Conservation (phyloP, 139 green algal species). For the Tetraselmis striata region DNA sequence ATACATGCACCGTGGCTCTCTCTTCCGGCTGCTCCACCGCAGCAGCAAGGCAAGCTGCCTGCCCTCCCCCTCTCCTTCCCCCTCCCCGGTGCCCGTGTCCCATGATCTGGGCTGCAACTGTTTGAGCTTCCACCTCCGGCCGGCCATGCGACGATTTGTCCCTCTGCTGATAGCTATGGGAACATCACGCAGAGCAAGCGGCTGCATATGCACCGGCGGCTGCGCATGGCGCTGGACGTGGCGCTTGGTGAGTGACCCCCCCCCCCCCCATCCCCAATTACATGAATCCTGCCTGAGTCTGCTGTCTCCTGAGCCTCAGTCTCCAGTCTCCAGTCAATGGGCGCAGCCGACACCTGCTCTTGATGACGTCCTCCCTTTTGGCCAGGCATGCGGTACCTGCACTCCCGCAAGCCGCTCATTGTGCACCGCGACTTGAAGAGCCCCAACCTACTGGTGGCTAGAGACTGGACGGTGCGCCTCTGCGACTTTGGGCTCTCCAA, state of each 20-base stretch:
- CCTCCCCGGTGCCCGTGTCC: neutral
- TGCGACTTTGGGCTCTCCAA: constrained; percentile 83
- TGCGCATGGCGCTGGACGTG: constrained; percentile 79
- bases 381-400: constrained; percentile 78
- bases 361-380: too few relatives aligned
- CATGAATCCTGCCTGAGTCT: neutral
- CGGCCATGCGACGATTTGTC: too few relatives aligned
- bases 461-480: constrained; percentile 68
- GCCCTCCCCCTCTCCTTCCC: neutral
- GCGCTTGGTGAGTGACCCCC: constrained; percentile 17
- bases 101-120: too few relatives aligned
- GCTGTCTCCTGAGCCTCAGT: neutral
- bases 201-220: constrained; percentile 23
- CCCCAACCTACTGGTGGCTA: constrained; percentile 70
- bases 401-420: constrained; percentile 66
- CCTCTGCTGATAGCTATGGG: too few relatives aligned
- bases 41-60: constrained; percentile 14
- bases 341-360: too few relatives aligned
- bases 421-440: constrained; percentile 83
- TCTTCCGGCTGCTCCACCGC: constrained; percentile 59
- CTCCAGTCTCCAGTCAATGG: too few relatives aligned
- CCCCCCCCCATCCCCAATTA: neutral
- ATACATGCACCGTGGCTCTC: constrained; percentile 52
- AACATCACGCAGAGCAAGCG: neutral
- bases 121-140: too few relatives aligned